Evolutionary conservation across 495 filamentous ascomycete genomes (phyloP), one percentile per base, ranked within the genome.

Genomic region (Aspergillus sparsus): DNA sequence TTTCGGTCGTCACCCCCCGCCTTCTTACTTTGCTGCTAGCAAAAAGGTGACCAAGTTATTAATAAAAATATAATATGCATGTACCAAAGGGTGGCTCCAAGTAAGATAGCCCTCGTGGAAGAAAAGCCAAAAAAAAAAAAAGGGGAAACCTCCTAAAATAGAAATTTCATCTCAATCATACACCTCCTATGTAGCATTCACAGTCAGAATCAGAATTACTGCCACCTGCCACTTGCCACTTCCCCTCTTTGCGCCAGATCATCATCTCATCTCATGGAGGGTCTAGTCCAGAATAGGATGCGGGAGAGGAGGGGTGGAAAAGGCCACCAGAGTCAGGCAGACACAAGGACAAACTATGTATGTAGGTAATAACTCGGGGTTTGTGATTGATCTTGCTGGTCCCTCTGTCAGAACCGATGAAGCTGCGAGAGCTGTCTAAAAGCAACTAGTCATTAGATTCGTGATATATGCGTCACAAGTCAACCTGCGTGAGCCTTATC

Each of bases 381-480:
- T 54, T 54, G 52, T 54, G 16, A 54, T 54, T 27, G 21, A 39
- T 31, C 8, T 33, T 36, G 39, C 50, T 47, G 47, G 34, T 52
- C 55, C 21, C n/a, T 54, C 35, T 13, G 42, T 42, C 31, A 16
- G 11, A 27, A 10, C 27, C 39, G 53, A 41, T 51, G 49, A 44
- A 56, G 47, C 32, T 31, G 36, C 37, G 27, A 41, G 56, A 15
- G 36, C 45, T 45, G 51, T 55, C 45, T 49, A 45, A 57, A 47
- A 55, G 33, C 50, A 27, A 56, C 39, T 47, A 60, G 31, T 50
- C 36, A 13, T 55, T 63, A 61, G 64, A 57, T 58, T 63, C 65
- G 47, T 57, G 21, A 53, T 62, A 62, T 46, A 59, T 61, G 45
- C 57, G 54, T 61, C 16, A 32, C 42, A 47, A 52, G 27, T 53